These are phyloP conservation scores for Coemansia sp. DNA, from an alignment of 192 early-diverging fungal genomes.

Conservation along the genomic window DNA sequence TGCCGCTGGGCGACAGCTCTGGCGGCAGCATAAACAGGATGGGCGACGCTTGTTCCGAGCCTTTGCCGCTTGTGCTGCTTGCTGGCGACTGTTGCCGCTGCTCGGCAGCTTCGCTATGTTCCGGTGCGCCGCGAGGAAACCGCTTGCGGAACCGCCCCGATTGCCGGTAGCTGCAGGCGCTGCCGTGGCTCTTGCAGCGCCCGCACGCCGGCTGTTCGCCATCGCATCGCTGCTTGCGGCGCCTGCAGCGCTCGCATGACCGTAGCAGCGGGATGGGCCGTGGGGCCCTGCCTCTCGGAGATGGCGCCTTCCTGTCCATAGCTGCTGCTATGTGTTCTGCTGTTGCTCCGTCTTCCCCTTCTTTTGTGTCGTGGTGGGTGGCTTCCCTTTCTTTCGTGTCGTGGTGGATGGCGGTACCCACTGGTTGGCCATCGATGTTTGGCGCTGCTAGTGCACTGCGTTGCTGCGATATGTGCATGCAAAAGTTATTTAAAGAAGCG, in stretches of 20 bases:
- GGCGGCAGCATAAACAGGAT: conserved; percentile 26
- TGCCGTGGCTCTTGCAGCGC: conserved; percentile 30
- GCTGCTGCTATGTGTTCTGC: background rate
- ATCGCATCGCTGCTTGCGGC: conserved; percentile 52
- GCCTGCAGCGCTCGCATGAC: conserved; percentile 51
- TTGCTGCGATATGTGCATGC: conserved; percentile 9
- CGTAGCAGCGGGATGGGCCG: conserved; percentile 37
- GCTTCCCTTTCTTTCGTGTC: too few species aligned
- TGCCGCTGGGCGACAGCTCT: conserved; percentile 13
- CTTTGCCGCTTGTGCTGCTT: conserved; percentile 1
- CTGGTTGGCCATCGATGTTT: background rate
- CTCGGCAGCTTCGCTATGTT: background rate
- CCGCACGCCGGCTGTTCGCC: conserved; percentile 50
- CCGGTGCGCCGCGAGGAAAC: conserved; percentile 7
- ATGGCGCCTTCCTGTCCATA: background rate
- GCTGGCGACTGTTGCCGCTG: background rate
- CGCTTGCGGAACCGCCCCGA: conserved; percentile 56
- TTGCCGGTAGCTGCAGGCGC: conserved; percentile 46
- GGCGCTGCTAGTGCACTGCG: conserved; percentile 1
- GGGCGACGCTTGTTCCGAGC: background rate
- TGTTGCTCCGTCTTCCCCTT: background rate
- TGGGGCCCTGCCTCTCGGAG: background rate
- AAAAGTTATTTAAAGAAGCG: background rate
- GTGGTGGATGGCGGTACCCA: background rate
- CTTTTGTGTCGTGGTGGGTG: background rate